Evolutionary conservation across 2,329 filamentous ascomycete species (phyloP).

Genomic region (Chaetoscypha palmicola): DNA sequence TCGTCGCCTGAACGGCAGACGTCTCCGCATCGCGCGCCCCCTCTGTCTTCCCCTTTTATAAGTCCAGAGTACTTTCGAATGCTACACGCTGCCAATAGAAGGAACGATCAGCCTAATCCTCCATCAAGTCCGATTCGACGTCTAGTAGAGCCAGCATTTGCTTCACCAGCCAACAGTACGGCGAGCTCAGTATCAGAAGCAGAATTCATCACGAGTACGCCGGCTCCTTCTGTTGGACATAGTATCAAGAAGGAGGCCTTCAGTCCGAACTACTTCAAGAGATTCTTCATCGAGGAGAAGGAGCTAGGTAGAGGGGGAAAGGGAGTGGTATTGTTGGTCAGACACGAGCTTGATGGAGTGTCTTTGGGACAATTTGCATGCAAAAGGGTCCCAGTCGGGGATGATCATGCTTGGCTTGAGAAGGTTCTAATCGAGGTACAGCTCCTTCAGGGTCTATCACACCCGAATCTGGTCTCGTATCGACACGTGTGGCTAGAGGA

Average conservation of each 20-base stretch:
- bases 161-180: constrained; percentile 19
- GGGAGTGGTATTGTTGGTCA: constrained; percentile 88
- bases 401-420: constrained; percentile 91
- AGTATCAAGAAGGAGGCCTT: constrained; percentile 84
- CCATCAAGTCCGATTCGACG: constrained; percentile 49
- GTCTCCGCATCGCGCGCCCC: constrained; percentile 37
- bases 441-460: constrained; percentile 81
- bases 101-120: constrained; percentile 37
- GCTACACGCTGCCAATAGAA: constrained; percentile 55
- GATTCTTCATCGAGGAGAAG: constrained; percentile 84
- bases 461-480: constrained; percentile 93
- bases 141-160: constrained; percentile 28
- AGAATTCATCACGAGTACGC: constrained; percentile 48
- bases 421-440: constrained; percentile 93
- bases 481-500: constrained; percentile 97
- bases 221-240: constrained; percentile 41
- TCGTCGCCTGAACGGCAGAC: constrained; percentile 42
- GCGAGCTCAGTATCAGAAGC: constrained; percentile 24
- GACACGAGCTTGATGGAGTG: constrained; percentile 85
- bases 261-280: constrained; percentile 84
- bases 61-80: constrained; percentile 93
- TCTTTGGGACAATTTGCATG: constrained; percentile 87
- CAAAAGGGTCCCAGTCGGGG: constrained; percentile 91
- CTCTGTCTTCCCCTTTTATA: constrained; percentile 55
- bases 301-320: constrained; percentile 87